Evolutionary conservation across 2,329 filamentous ascomycete species (phyloP), one percentile per base, ranked within the genome.

Genomic region (Podosphaera aphanis): DNA sequence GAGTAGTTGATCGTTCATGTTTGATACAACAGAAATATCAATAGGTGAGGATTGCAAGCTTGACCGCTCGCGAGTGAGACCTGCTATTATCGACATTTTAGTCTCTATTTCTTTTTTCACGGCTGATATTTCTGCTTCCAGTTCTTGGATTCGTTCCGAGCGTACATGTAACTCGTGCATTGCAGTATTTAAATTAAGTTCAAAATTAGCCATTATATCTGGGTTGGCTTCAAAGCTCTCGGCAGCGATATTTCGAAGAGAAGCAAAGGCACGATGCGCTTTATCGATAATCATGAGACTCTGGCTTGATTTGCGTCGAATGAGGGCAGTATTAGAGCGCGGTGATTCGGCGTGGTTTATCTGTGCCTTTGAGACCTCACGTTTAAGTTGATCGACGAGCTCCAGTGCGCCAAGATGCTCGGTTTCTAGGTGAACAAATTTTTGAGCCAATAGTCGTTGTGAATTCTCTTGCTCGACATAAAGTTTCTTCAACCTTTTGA

Each of bases 91-190:
- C 25, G 83, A 83, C 68, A 88, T 85, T 71, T 98, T 98, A 50
- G 74, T 78, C 59, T 98, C 90, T 79, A 95, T 93, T 61, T 98
- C 90, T 65, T 85, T 93, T 66, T 83, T 90, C 19, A 85, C 74
- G 3, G 75, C 77, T 21, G 77, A 68, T 47, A 94, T 73, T 53
- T 93, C 88, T 5, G 77, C 76, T 61, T 98, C 90, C 13, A 98
- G 68, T 55, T 86, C 78, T 57, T 92, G 83, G 45, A 94, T 86
- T 23, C 86, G 77, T 60, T 95, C 86, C 35, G 86, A 86, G 37
- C 86, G 77, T 8, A 70, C 70, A 52, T 93, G 81, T 29, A 98
- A 68, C 59, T 98, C 90, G 55, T 90, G 83, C 77, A 94, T 88
- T 48, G 88, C 84, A 1, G 83, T 73, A 57, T 90, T 90, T 37